These are phyloP conservation scores for Xylaria sp. DNA, from an alignment of 495 filamentous ascomycete species.

Conservation along the genomic window DNA sequence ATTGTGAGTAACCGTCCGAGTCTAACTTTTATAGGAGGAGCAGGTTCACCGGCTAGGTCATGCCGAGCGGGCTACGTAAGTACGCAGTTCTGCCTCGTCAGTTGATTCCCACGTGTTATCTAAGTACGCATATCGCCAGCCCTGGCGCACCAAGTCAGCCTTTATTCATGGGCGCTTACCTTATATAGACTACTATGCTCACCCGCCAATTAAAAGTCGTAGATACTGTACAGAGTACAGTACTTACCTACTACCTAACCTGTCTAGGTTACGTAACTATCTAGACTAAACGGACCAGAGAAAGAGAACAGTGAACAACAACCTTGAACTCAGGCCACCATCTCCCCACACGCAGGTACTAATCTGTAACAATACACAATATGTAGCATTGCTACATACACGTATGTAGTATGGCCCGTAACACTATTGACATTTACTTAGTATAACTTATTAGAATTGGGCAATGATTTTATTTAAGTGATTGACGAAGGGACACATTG, in stretches of 20 bases:
- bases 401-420: too few relatives aligned
- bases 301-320: not conserved
- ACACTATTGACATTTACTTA: too few relatives aligned
- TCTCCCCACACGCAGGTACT: not conserved
- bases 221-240: too few relatives aligned
- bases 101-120: not conserved
- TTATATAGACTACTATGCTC: not conserved
- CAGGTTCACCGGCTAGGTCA: not conserved
- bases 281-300: not conserved
- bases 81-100: constrained; percentile 6
- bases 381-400: too few relatives aligned
- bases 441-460: too few relatives aligned
- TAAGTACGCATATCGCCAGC: constrained; percentile 4
- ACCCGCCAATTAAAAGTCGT: not conserved
- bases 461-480: not conserved
- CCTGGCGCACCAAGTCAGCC: constrained; percentile 11
- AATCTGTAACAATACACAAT: too few relatives aligned
- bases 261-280: too few relatives aligned
- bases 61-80: constrained; percentile 19
- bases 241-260: too few relatives aligned
- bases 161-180: not conserved
- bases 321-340: too few relatives aligned
- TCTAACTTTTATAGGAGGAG: not conserved
- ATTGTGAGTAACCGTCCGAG: not conserved
- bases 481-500: not conserved